phyloP scores from a whole-genome alignment of 2,329 filamentous ascomycete genomes.

The Fusarium sp. region DNA sequence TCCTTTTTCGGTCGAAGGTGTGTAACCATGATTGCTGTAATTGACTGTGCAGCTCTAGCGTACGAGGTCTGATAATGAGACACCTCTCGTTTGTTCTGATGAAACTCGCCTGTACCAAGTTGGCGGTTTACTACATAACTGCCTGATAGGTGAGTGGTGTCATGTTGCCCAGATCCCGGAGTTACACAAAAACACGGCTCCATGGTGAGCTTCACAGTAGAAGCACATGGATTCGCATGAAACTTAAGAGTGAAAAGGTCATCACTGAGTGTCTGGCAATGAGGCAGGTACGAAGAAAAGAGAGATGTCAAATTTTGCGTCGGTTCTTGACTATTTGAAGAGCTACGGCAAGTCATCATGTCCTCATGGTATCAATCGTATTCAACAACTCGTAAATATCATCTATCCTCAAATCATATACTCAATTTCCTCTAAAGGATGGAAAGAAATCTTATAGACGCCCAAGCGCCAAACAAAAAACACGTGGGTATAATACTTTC shows the following conservation, averaged over 20 bases:
- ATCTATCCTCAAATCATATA: conserved; percentile 20
- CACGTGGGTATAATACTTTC: conserved; percentile 46
- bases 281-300: too few relatives aligned
- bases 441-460: conserved; percentile 27
- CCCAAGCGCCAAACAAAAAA: conserved; percentile 39
- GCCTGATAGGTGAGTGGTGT: too few relatives aligned
- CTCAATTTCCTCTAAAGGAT: conserved; percentile 24
- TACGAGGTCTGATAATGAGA: not conserved
- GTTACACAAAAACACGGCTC: too few relatives aligned
- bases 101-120: too few relatives aligned
- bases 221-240: too few relatives aligned
- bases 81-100: not conserved
- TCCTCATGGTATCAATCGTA: conserved; percentile 22
- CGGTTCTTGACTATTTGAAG: too few relatives aligned
- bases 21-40: not conserved
- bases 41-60: not conserved
- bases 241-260: too few relatives aligned
- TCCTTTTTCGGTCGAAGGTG: not conserved
- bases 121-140: too few relatives aligned
- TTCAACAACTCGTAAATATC: conserved; percentile 12
- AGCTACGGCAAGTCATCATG: not conserved
- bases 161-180: too few relatives aligned
- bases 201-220: too few relatives aligned
- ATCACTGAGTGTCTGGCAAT: too few relatives aligned
- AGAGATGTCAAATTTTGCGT: too few relatives aligned